Conservation (phyloP, 495 filamentous ascomycete genomes). For the Aspergillus avenaceus region DNA sequence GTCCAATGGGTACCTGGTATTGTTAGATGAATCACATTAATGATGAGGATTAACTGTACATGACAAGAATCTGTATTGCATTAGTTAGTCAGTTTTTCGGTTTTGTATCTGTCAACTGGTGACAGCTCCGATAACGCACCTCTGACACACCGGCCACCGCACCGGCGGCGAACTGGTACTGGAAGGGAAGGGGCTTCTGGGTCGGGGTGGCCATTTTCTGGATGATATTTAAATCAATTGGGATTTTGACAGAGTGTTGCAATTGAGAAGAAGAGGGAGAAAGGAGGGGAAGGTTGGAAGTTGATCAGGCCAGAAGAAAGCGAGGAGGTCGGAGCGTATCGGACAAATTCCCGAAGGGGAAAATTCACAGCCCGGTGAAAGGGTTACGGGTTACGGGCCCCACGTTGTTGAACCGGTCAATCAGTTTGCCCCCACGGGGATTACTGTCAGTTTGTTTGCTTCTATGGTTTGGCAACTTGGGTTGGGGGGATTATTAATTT, state of each 20-base stretch:
- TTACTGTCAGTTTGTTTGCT: background rate
- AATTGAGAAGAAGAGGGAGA: conserved; percentile 2
- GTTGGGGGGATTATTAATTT: no score
- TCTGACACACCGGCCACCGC: conserved; percentile 91
- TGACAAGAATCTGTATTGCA: conserved; percentile 68
- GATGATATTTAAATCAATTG: conserved; percentile 8
- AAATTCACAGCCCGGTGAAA: background rate
- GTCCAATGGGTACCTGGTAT: conserved; percentile 82
- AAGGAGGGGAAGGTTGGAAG: background rate
- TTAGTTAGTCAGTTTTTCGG: conserved; percentile 27
- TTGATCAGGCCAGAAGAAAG: conserved; percentile 9
- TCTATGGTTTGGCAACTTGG: no score
- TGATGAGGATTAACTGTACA: conserved; percentile 49
- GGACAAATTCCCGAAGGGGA: conserved; percentile 6
- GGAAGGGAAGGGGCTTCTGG: conserved; percentile 70
- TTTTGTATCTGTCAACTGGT: conserved; percentile 16
- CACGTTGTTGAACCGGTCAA: conserved; percentile 1
- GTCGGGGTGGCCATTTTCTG: conserved; percentile 52
- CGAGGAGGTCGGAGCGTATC: conserved; percentile 5
- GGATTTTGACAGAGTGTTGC: no score
- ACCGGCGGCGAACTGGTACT: conserved; percentile 83
- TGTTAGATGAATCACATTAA: background rate
- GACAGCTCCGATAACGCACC: conserved; percentile 47
- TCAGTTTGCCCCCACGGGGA: conserved; percentile 4
- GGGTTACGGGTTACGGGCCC: no score